A percentile compares a stretch with the other conserved stretches of the same genome.
Conservation (phyloP, 2,329 filamentous ascomycete genomes). For the Blastomyces silverae region DNA sequence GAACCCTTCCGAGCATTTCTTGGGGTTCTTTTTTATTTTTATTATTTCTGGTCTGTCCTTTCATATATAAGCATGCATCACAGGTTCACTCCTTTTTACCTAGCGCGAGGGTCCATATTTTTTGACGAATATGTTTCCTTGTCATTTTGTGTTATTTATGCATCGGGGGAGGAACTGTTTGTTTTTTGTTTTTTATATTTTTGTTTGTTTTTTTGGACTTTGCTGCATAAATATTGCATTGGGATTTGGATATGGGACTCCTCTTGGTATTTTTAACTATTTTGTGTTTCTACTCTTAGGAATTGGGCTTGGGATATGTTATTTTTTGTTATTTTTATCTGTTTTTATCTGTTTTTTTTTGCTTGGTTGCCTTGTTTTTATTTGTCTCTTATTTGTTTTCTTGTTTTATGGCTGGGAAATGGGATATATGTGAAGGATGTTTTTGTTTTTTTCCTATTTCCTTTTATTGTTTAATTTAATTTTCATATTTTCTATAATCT, state of each 20-base stretch:
- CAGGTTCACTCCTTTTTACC: slow-evolving; percentile 17
- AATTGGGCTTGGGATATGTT: slow-evolving; percentile 15
- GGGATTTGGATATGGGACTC: slow-evolving; percentile 20
- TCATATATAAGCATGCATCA: slow-evolving; percentile 16
- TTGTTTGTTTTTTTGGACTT: too few species aligned
- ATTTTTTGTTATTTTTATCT: slow-evolving; percentile 5
- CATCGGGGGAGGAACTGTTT: slow-evolving; percentile 1
- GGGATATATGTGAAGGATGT: slow-evolving; percentile 7
- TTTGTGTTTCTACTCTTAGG: slow-evolving; percentile 9
- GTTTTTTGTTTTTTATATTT: too few species aligned
- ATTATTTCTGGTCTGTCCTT: too few species aligned
- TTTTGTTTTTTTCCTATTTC: not conserved
- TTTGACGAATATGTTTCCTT: not conserved
- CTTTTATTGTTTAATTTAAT: not conserved
- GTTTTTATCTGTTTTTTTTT: slow-evolving; percentile 7
- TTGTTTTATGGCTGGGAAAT: slow-evolving; percentile 10
- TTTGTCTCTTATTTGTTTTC: slow-evolving; percentile 14
- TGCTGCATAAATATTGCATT: slow-evolving; percentile 17
- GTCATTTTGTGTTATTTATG: not conserved
- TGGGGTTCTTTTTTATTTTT: slow-evolving; percentile 12
- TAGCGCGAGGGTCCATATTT: slow-evolving; percentile 5
- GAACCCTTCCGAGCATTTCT: slow-evolving; percentile 16
- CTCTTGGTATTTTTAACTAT: slow-evolving; percentile 5
- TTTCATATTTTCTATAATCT: not conserved
- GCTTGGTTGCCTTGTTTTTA: slow-evolving; percentile 5